These are phyloP conservation scores for Pythium aphanidermatum DNA, from an alignment of 352 stramenopile genomes.

Conservation along the genomic window DNA sequence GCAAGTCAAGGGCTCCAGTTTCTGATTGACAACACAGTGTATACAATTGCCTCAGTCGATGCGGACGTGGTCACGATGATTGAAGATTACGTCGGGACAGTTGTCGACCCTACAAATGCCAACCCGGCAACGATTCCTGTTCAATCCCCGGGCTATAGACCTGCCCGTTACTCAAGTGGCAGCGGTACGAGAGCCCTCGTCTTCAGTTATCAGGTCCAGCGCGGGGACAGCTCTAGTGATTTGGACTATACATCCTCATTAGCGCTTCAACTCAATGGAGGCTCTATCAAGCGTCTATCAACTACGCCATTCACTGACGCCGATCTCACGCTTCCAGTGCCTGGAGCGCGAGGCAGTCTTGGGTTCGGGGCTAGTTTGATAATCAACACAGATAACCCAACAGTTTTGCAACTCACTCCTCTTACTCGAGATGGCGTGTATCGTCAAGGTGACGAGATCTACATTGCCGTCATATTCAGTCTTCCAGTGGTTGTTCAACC, in stretches of 20 bases:
- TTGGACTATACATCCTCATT: conserved; percentile 45
- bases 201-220: conserved; percentile 55
- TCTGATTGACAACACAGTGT: conserved; percentile 35
- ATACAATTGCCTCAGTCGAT: conserved; percentile 41
- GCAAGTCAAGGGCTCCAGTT: conserved; percentile 46
- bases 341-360: conserved; percentile 38
- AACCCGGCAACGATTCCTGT: conserved; percentile 27
- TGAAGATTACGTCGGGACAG: conserved; percentile 39
- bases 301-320: conserved; percentile 45
- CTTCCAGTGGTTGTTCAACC: conserved; percentile 36
- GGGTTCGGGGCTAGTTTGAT: conserved; percentile 25
- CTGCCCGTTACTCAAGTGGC: conserved; percentile 39
- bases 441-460: conserved; percentile 36
- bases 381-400: conserved; percentile 43
- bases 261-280: conserved; percentile 40
- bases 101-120: conserved; percentile 28
- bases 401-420: conserved; percentile 32
- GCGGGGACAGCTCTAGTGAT: conserved; percentile 36
- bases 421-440: conserved; percentile 62
- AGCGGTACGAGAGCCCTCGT: conserved; percentile 36
- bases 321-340: conserved; percentile 35
- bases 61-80: conserved; percentile 44
- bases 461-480: conserved; percentile 41
- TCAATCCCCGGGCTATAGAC: conserved; percentile 39
- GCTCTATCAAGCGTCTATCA: conserved; percentile 49